Evolutionary conservation across 75 land plant genomes (phyloP).

Genomic region (Picea sitchensis): DNA sequence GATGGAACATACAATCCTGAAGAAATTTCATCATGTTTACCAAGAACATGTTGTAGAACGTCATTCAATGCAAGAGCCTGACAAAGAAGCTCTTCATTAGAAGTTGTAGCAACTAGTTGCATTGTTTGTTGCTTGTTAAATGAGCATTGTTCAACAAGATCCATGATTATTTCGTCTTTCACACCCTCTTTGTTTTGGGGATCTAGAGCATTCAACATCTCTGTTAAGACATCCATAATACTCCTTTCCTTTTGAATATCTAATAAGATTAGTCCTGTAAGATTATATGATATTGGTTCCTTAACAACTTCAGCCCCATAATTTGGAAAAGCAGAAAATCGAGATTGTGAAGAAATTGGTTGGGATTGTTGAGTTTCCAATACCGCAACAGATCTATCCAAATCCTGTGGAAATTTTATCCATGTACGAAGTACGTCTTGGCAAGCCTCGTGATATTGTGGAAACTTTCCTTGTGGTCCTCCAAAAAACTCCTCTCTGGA

Average conservation of each 20-base stretch:
- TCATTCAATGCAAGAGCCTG: conserved; percentile 38
- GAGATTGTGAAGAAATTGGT: not conserved
- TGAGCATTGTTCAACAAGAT: conserved; percentile 51
- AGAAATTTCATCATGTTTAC: too few species aligned
- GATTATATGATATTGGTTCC: not conserved
- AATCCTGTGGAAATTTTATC: not conserved
- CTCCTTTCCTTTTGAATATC: conserved; percentile 29
- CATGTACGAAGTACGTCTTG: conserved; percentile 3
- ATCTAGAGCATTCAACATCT: conserved; percentile 41
- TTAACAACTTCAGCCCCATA: not conserved
- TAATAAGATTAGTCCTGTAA: conserved; percentile 10
- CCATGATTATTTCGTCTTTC: conserved; percentile 46
- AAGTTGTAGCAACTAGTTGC: conserved; percentile 43
- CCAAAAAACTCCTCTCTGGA: conserved; percentile 8
- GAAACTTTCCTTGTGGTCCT: conserved; percentile 12
- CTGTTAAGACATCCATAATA: conserved; percentile 31
- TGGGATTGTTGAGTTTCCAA: not conserved
- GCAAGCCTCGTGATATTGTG: conserved; percentile 9
- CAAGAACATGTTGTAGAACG: too few species aligned
- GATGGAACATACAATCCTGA: conserved; percentile 29
- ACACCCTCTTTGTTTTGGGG: conserved; percentile 44
- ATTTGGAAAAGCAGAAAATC: not conserved
- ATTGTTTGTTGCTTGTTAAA: conserved; percentile 36
- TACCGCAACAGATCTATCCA: not conserved
- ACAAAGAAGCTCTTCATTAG: conserved; percentile 36